Percentiles rank a stretch among this genome's conserved stretches.
These are phyloP conservation scores for Rhizopogon rudus DNA, from an alignment of 768 basidiomycete species.

Conservation along the genomic window DNA sequence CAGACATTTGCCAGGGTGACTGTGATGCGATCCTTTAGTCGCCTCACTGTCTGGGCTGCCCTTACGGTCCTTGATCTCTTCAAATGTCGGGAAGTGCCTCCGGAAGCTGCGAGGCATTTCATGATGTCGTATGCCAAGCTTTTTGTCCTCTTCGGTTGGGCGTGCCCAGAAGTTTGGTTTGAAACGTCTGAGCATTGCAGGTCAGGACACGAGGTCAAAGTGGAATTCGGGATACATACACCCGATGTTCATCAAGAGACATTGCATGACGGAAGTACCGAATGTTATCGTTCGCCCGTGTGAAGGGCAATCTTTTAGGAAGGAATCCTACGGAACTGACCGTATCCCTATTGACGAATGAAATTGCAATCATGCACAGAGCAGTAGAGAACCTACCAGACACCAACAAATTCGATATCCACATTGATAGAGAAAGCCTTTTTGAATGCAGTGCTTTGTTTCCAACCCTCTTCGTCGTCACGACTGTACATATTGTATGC, in stretches of 20 bases:
- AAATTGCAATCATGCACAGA: not conserved
- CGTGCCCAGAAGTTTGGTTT: conserved; percentile 34
- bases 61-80: conserved; percentile 9
- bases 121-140: conserved; percentile 42
- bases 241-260: conserved; percentile 65
- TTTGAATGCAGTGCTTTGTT: conserved; percentile 64
- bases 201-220: conserved; percentile 23
- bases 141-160: conserved; percentile 34
- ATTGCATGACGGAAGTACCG: conserved; percentile 67
- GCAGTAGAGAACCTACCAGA: conserved; percentile 46
- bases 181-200: conserved; percentile 26
- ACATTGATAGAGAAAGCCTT: conserved; percentile 74
- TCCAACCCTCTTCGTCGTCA: conserved; percentile 55
- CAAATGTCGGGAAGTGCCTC: conserved; percentile 9
- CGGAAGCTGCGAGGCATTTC: conserved; percentile 39
- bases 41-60: not conserved
- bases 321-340: conserved; percentile 65
- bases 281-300: conserved; percentile 55
- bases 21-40: conserved; percentile 1
- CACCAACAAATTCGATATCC: conserved; percentile 67
- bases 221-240: conserved; percentile 17
- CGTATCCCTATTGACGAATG: conserved; percentile 54
- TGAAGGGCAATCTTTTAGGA: conserved; percentile 62
- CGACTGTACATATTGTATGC: conserved; percentile 62
- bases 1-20: conserved; percentile 6